These are phyloP conservation scores for Bocquillonia castaneifolia DNA, from an alignment of 441 rosid species.

Conservation along the genomic window DNA sequence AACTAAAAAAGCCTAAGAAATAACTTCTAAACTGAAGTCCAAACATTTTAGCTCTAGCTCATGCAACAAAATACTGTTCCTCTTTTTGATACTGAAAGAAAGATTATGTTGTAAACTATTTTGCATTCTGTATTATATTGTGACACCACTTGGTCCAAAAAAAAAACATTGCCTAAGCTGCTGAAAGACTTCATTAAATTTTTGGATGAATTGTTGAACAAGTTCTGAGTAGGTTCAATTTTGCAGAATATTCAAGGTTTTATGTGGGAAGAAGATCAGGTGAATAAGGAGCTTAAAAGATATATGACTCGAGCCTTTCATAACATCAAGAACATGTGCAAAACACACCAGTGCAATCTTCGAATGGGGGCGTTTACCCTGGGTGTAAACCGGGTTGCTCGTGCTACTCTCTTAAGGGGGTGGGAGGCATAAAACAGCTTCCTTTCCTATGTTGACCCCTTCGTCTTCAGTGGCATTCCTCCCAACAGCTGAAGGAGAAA, in stretches of 20 bases:
- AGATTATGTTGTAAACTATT: too few species aligned
- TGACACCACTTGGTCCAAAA: neutral
- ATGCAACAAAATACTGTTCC: neutral
- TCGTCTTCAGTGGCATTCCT: neutral
- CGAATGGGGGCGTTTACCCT: constrained; percentile 99
- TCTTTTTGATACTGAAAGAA: neutral
- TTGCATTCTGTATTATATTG: too few species aligned
- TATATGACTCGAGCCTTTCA: constrained; percentile 81
- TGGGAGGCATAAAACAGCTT: constrained; percentile 71
- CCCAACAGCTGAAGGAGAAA: neutral
- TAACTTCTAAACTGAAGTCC: too few species aligned
- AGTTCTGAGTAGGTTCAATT: constrained; percentile 1
- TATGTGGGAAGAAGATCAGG: constrained; percentile 97
- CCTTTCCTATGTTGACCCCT: neutral
- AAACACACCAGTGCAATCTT: constrained; percentile 68
- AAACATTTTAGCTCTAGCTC: too few species aligned
- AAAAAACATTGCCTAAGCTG: neutral
- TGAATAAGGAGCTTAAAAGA: constrained; percentile 59
- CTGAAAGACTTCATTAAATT: neutral
- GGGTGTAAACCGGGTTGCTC: constrained; percentile 86
- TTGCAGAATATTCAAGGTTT: constrained; percentile 93
- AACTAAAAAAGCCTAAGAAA: too few species aligned
- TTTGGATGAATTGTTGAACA: neutral
- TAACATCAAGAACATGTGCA: constrained; percentile 85
- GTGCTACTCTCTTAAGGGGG: constrained; percentile 77